Percentiles rank a stretch among this genome's conserved stretches.
These are phyloP conservation scores for Cutaneotrichosporon sp. DNA, from an alignment of 1,284 basidiomycete genomes.

Conservation along the genomic window DNA sequence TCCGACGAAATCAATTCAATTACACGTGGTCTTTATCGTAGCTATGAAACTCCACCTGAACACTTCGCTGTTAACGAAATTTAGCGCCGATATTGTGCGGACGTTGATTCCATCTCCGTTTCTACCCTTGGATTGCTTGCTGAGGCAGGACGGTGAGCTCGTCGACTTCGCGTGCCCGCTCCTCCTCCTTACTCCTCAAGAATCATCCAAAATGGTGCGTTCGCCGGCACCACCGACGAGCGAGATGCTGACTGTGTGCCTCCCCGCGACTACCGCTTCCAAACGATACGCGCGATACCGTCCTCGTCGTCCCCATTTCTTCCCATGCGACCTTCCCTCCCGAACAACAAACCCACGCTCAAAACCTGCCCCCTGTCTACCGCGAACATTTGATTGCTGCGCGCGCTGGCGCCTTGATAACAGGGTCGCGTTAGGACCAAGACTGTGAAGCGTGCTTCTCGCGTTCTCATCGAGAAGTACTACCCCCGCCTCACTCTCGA, in stretches of 20 bases:
- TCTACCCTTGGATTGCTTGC: not conserved
- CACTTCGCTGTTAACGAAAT: not conserved
- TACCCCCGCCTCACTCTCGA: constrained; percentile 95
- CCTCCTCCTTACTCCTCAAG: constrained; percentile 21
- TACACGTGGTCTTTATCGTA: not conserved
- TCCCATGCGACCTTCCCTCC: not conserved
- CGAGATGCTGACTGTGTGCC: constrained; percentile 16
- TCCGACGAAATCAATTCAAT: not conserved
- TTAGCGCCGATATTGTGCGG: not conserved
- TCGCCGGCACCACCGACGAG: constrained; percentile 5
- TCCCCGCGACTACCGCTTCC: constrained; percentile 1
- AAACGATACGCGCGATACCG: constrained; percentile 1
- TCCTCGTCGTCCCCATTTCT: constrained; percentile 1
- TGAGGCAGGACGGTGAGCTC: not conserved
- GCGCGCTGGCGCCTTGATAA: constrained; percentile 10
- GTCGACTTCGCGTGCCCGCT: constrained; percentile 10
- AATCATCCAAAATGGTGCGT: constrained; percentile 27
- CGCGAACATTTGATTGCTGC: not conserved
- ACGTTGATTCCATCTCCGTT: not conserved
- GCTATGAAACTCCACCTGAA: not conserved
- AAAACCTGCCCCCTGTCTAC: not conserved
- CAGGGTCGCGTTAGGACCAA: constrained; percentile 99
- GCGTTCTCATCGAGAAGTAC: constrained; percentile 99
- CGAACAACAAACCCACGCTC: not conserved
- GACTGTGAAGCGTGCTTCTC: constrained; percentile 98